These are phyloP conservation scores for Artemisia annua DNA, from an alignment of 129 eudicot species.

Conservation along the genomic window DNA sequence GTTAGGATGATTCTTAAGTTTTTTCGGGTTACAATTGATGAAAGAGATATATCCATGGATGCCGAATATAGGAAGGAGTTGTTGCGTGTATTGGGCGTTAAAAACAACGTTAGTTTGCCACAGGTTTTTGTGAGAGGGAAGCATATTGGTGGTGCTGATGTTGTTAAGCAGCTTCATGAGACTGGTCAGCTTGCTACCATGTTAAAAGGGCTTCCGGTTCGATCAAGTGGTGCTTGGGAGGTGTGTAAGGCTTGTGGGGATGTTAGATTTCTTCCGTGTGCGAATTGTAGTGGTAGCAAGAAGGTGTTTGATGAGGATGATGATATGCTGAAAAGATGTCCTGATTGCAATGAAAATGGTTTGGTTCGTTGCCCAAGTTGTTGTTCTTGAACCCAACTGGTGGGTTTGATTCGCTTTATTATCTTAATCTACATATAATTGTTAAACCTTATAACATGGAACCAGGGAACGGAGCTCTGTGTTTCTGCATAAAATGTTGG, in stretches of 20 bases:
- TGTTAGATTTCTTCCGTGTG: constrained; percentile 77
- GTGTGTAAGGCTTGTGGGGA: constrained; percentile 84
- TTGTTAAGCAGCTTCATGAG: constrained; percentile 68
- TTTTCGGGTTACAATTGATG: constrained; percentile 64
- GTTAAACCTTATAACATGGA: constrained; percentile 21
- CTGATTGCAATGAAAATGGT: constrained; percentile 87
- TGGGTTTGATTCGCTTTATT: no score
- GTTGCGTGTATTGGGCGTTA: constrained; percentile 49
- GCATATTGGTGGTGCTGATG: constrained; percentile 84
- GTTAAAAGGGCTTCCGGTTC: constrained; percentile 62
- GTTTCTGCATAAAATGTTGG: constrained; percentile 29
- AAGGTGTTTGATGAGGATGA: constrained; percentile 86
- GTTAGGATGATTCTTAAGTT: constrained; percentile 74
- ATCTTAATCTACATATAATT: constrained; percentile 11
- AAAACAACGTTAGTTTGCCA: constrained; percentile 58
- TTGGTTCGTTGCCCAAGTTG: constrained; percentile 82
- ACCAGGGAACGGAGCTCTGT: constrained; percentile 31
- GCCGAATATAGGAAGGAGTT: constrained; percentile 63
- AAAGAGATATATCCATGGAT: constrained; percentile 90
- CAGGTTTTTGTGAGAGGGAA: constrained; percentile 85
- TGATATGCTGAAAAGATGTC: constrained; percentile 60
- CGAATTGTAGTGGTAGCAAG: constrained; percentile 77
- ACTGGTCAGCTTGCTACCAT: constrained; percentile 61
- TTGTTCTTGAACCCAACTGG: constrained; percentile 31
- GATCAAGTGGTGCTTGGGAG: constrained; percentile 43